Evolutionary conservation across 108 stramenopile genomes (phyloP), one percentile per base, ranked within the genome.

Genomic region (Pseudonitzschia pungens): DNA sequence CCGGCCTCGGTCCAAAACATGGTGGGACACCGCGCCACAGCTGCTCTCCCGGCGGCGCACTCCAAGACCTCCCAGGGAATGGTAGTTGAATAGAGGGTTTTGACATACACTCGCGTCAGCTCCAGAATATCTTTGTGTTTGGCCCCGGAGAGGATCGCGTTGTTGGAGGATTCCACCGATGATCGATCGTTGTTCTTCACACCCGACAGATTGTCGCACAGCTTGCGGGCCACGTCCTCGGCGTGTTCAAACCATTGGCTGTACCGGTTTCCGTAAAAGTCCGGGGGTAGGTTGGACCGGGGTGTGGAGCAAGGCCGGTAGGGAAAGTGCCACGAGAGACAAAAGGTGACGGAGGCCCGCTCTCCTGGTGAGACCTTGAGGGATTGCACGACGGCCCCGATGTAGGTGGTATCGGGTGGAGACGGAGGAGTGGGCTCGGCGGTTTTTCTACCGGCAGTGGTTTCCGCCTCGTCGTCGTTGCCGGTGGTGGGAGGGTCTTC

Each of bases 1-100:
- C 70, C 70, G 40, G 60, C 4, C 9, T 45, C 56, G 32, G 58
- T 60, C 56, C 70, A 59, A 60, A 71, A 71, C 70, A 71, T 71
- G 16, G 56, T 71, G 6, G 70, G 70, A 60, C 70, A 43, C 43
- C 70, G 32, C 21, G 54, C 27, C 10, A 59, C 43, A 12, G 56
- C 57, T 0, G 57, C 42, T 21, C 58, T 56, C 8, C 57, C 56
- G 29, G 70, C 70, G 3, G 70, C 70, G 22, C 42, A 28, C 31
- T 71, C 70, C 22, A 71, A 36, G 12, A 71, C 21, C 36, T 71
- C 36, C 56, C 58, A 71, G 28, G 70, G 70, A 18, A 71, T 71
- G 8, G 70, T 71, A 10, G 70, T 28, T 1, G 57, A 40, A 45
- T 71, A 71, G 14, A 71, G 28, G 7, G 41, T 71, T 16, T 71